Base-by-base conservation (phyloP, 192 early-diverging fungal species). In the Coemansia javaensis region DNA sequence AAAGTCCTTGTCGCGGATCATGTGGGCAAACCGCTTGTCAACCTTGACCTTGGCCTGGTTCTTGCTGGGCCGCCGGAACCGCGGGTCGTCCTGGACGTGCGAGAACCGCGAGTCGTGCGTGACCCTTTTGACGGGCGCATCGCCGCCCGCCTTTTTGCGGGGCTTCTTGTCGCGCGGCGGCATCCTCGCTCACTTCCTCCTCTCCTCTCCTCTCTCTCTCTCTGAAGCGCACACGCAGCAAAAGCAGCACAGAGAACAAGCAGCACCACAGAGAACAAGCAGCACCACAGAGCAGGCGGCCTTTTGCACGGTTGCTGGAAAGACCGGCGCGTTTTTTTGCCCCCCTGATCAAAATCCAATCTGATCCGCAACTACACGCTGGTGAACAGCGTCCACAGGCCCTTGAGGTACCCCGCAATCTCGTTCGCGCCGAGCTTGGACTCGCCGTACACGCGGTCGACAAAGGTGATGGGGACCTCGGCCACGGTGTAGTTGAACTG, bases 381-480 rank as follows among this genome's bases (percentile, higher is more conserved):
- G 8, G 74, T 69, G 53, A 93, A 90, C 51, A 98, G 68, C 18
- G 79, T 77, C 83, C 82, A 87, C 17, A 98, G 79, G 17, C 93
- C 95, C 61, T 92, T 89, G 38, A 92, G 81, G 57, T 92, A 98
- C 32, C 86, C 84, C 18, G 89, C 87, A 79, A 98, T 94, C 77
- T 96, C 93, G 59, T 86, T 87, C 27, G 90, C 86, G 17, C 95
- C 95, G 48, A 96, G 85, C 73, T 98, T 98, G 44, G 82, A 85
- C 62, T 96, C 93, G 14, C 95, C 95, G 76, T 88, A 98, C 41
- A 98, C 92, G 40, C 95, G 87, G 66, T 98, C 95, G 10, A 98
- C 95, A 80, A 98, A 98, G 7, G 95, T 96, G 69, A 98, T 98
- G 6, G 92, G 92, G 3, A 89, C 82, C 64, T 98, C 93, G 17